Conservation (phyloP, 164 flowering plant species). For the Tinospora cordifolia region DNA sequence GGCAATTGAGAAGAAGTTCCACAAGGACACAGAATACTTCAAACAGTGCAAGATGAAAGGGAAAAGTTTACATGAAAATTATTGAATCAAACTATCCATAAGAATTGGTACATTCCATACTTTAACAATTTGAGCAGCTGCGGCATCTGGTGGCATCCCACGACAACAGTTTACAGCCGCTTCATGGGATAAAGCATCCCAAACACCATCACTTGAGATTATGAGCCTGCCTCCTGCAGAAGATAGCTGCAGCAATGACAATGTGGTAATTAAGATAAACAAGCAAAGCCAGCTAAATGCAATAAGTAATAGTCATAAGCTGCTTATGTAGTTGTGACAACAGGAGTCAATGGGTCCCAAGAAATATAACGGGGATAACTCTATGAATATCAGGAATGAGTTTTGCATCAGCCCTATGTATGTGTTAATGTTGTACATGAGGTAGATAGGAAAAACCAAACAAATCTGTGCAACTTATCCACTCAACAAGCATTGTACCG, state of each 20-base stretch:
- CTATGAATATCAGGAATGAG: too few species aligned
- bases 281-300: neutral
- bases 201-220: constrained; percentile 95
- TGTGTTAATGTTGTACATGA: neutral
- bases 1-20: neutral
- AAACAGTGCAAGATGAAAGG: neutral
- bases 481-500: neutral
- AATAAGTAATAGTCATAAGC: too few species aligned
- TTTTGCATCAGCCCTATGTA: neutral
- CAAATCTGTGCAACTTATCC: neutral
- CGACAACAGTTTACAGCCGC: constrained; percentile 68
- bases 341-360: too few species aligned
- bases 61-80: too few species aligned
- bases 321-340: too few species aligned
- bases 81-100: neutral
- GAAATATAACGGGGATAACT: too few species aligned
- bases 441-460: neutral
- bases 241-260: constrained; percentile 54
- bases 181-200: constrained; percentile 89
- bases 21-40: neutral
- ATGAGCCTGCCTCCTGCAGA: constrained; percentile 85
- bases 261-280: neutral
- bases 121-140: constrained; percentile 86
- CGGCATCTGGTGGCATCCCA: constrained; percentile 76
- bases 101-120: constrained; percentile 25